Evolutionary conservation across 2,329 filamentous ascomycete species (phyloP).

Genomic region (Phyllosticta capitalensis): DNA sequence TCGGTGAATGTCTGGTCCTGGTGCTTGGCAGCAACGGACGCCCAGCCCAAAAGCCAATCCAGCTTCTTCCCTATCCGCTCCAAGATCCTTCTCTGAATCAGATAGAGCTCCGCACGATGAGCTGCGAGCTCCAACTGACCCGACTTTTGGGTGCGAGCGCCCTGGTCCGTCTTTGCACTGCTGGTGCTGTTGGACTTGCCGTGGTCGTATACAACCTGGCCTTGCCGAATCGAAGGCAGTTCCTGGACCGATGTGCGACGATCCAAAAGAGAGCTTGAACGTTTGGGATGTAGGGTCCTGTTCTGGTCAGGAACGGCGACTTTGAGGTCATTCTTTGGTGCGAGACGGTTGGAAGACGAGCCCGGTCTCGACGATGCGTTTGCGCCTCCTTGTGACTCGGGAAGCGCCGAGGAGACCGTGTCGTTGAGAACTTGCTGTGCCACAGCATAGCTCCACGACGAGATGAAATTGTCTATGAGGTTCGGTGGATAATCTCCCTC

Average conservation of each 20-base stretch:
- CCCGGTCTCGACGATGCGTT: background rate
- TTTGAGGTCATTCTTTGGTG: constrained; percentile 48
- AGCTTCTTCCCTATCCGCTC: constrained; percentile 62
- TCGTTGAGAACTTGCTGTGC: constrained; percentile 68
- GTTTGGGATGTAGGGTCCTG: constrained; percentile 59
- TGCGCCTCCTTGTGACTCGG: constrained; percentile 25
- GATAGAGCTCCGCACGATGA: constrained; percentile 69
- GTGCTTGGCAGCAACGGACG: constrained; percentile 23
- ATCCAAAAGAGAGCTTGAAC: constrained; percentile 50
- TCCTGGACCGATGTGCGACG: constrained; percentile 23
- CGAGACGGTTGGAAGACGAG: constrained; percentile 34
- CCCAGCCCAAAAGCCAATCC: constrained; percentile 72
- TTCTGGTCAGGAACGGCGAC: constrained; percentile 56
- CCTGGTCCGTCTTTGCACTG: constrained; percentile 1
- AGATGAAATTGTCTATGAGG: constrained; percentile 63
- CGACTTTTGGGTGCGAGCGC: constrained; percentile 23
- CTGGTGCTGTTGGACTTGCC: constrained; percentile 23
- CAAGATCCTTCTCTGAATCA: constrained; percentile 70
- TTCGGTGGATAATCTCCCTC: constrained; percentile 31
- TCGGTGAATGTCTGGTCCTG: constrained; percentile 25
- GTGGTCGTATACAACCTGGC: constrained; percentile 30
- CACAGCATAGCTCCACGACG: constrained; percentile 68
- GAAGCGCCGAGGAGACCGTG: constrained; percentile 58
- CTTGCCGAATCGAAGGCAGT: constrained; percentile 23
- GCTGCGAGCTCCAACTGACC: constrained; percentile 78